Percentiles rank a stretch among this genome's conserved stretches.
Conservation (phyloP, 176 grass and related monocot genomes). For the Metroxylon sagu region DNA sequence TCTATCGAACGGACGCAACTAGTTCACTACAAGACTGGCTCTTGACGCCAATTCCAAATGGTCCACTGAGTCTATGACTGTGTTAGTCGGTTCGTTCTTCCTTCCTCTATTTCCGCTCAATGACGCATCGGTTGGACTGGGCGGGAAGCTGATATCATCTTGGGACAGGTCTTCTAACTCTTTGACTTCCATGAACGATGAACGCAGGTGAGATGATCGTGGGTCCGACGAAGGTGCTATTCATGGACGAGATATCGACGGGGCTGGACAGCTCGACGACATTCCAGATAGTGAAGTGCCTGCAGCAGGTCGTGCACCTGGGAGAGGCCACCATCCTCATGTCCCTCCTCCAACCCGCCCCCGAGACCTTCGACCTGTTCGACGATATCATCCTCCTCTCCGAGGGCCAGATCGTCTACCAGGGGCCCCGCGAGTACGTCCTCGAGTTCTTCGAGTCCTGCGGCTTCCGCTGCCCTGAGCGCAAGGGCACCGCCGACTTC, state of each 20-base stretch:
- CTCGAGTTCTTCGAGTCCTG: constrained; percentile 75
- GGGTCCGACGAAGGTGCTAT: constrained; percentile 83
- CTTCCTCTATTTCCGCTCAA: no score
- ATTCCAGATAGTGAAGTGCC: constrained; percentile 89
- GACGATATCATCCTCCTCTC: constrained; percentile 91
- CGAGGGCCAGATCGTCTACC: constrained; percentile 97
- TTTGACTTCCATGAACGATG: no score
- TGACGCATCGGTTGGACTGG: no score
- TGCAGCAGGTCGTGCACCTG: constrained; percentile 95
- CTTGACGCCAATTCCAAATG: no score
- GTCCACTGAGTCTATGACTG: no score
- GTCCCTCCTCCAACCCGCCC: constrained; percentile 98
- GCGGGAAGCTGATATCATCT: no score
- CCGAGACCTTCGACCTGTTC: constrained; percentile 89
- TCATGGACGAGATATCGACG: constrained; percentile 99
- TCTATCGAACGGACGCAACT: no score
- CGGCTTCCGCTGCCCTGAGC: constrained; percentile 69
- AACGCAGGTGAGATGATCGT: constrained; percentile 91
- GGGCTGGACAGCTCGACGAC: constrained; percentile 95
- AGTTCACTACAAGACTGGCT: no score
- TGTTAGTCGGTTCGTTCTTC: no score
- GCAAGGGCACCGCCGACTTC: constrained; percentile 98
- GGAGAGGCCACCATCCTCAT: constrained; percentile 96
- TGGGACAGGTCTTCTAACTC: no score
- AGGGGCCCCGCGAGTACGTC: constrained; percentile 70